Conservation (phyloP, 768 basidiomycete genomes). For the Calvatia gigantea region DNA sequence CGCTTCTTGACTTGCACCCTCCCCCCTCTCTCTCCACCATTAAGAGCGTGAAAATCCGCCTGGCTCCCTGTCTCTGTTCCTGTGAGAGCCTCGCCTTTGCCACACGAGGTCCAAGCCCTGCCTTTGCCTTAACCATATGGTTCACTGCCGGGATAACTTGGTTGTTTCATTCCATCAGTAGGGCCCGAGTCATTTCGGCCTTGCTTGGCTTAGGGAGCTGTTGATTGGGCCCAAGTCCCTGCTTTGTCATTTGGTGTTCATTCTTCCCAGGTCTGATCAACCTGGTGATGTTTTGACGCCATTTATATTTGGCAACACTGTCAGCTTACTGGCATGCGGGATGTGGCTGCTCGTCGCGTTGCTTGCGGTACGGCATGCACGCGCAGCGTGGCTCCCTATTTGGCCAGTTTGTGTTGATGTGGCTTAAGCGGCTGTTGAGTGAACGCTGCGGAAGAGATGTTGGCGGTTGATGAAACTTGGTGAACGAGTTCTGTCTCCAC, state of each 20-base stretch:
- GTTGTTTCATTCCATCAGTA: neutral
- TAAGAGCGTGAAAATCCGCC: constrained; percentile 30
- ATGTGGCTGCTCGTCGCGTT: neutral
- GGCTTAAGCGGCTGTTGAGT: constrained; percentile 17
- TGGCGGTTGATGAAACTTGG: constrained; percentile 15
- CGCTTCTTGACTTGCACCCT: constrained; percentile 37
- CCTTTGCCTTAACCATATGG: neutral
- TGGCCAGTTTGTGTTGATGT: constrained; percentile 6
- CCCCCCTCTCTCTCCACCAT: constrained; percentile 17
- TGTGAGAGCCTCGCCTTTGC: neutral
- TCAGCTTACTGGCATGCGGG: neutral
- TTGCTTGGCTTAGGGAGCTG: neutral
- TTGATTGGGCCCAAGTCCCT: neutral
- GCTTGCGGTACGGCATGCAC: neutral
- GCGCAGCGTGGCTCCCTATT: neutral
- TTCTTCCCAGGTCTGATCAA: constrained; percentile 38
- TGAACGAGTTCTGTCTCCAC: constrained; percentile 13
- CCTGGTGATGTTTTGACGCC: constrained; percentile 23
- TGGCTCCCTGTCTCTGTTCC: constrained; percentile 43
- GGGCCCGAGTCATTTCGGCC: neutral
- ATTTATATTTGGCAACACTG: neutral
- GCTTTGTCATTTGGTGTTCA: constrained; percentile 14
- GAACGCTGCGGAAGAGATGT: constrained; percentile 19
- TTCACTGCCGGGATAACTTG: neutral
- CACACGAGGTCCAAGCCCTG: neutral